phyloP scores from a whole-genome alignment of 345 rosid genomes.

The Dipteronia sinensis region DNA sequence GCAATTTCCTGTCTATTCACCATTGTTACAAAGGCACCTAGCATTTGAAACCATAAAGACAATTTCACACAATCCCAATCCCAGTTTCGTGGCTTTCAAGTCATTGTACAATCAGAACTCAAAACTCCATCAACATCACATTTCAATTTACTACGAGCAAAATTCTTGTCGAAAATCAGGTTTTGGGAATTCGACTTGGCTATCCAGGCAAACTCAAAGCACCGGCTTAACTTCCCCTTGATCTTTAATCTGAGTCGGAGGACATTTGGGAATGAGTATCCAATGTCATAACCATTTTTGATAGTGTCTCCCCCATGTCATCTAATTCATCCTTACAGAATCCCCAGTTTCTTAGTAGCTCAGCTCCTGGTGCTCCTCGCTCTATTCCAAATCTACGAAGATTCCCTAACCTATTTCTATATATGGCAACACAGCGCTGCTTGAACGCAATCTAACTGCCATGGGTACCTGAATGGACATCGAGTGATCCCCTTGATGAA shows the following conservation, averaged over 20 bases:
- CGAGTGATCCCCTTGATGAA: constrained; percentile 59
- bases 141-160: not conserved
- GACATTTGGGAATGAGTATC: constrained; percentile 43
- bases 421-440: constrained; percentile 67
- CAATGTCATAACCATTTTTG: constrained; percentile 60
- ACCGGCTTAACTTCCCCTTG: not conserved
- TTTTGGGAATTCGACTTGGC: not conserved
- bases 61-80: not conserved
- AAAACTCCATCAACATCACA: not conserved
- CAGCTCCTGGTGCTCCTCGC: constrained; percentile 65
- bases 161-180: not conserved
- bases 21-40: too few relatives aligned
- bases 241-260: constrained; percentile 66
- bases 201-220: not conserved
- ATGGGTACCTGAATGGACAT: constrained; percentile 76
- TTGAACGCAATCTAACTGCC: constrained; percentile 71
- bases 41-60: not conserved
- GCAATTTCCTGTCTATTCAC: too few relatives aligned
- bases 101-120: not conserved
- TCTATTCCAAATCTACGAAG: constrained; percentile 59
- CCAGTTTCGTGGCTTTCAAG: not conserved
- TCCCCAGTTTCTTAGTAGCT: constrained; percentile 79
- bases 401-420: constrained; percentile 58
- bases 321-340: constrained; percentile 76
- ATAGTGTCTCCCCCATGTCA: constrained; percentile 68